Conservation (phyloP, 2,329 filamentous ascomycete genomes). For the Colletotrichum chrysophilum region DNA sequence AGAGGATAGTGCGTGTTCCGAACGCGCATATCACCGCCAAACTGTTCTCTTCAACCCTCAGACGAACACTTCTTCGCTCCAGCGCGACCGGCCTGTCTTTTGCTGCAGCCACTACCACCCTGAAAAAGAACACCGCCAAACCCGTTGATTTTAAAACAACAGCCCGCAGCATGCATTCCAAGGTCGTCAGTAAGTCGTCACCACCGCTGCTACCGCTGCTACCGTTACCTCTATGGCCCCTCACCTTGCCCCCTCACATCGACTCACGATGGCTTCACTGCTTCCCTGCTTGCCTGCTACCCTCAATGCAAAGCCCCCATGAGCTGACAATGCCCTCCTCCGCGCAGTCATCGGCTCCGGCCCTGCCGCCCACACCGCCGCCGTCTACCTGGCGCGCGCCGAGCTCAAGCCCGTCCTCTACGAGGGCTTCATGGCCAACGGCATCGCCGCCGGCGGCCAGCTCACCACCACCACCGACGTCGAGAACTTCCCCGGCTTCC, state of each 20-base stretch:
- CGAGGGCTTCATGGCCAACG: conserved; percentile 97
- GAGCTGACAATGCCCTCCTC: background rate
- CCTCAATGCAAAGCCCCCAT: background rate
- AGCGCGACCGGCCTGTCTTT: conserved; percentile 75
- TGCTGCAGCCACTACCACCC: conserved; percentile 69
- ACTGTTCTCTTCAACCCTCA: conserved; percentile 81
- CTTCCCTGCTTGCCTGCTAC: background rate
- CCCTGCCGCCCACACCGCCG: conserved; percentile 95
- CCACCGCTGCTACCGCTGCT: conserved; percentile 2
- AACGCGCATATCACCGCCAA: conserved; percentile 64
- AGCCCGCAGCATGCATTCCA: conserved; percentile 81
- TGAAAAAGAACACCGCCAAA: conserved; percentile 56
- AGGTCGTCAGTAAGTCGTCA: conserved; percentile 78
- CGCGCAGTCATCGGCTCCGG: conserved; percentile 82
- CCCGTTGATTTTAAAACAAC: conserved; percentile 41
- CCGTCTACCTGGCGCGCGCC: conserved; percentile 93
- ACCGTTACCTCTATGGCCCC: conserved; percentile 18
- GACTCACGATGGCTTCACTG: conserved; percentile 2
- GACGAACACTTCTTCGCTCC: conserved; percentile 74
- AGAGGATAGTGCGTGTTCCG: conserved; percentile 22
- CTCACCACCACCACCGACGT: conserved; percentile 98
- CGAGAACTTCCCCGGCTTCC: conserved; percentile 98
- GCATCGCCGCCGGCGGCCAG: conserved; percentile 94
- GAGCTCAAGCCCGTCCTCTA: conserved; percentile 95
- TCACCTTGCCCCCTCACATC: background rate